phyloP scores from a whole-genome alignment of 805 yeast genomes.

The Priceomyces castillae region DNA sequence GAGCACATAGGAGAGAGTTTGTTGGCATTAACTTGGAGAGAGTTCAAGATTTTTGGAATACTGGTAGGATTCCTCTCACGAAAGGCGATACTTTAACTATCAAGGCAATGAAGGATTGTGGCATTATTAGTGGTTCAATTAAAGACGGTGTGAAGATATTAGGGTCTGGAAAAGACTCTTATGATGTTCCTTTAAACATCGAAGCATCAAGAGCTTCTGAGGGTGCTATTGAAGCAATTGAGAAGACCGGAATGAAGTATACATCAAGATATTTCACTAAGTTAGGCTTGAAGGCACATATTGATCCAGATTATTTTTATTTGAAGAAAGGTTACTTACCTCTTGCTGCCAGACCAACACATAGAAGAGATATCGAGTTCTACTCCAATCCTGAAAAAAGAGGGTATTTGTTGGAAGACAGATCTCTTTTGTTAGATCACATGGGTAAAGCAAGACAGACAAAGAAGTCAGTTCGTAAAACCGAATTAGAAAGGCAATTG shows the following conservation, averaged over 20 bases:
- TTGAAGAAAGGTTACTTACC: slow-evolving; percentile 78
- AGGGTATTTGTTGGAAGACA: slow-evolving; percentile 63
- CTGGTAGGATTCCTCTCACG: slow-evolving; percentile 58
- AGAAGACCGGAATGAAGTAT: slow-evolving; percentile 68
- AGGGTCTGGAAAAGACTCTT: slow-evolving; percentile 56
- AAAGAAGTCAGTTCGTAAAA: slow-evolving; percentile 26
- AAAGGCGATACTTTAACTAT: slow-evolving; percentile 69
- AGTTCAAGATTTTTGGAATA: slow-evolving; percentile 67
- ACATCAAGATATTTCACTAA: slow-evolving; percentile 64
- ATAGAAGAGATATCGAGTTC: slow-evolving; percentile 73
- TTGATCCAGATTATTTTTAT: slow-evolving; percentile 69
- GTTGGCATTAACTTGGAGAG: slow-evolving; percentile 63
- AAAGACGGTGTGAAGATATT: slow-evolving; percentile 80
- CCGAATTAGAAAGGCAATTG: slow-evolving; percentile 36
- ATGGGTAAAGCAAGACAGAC: slow-evolving; percentile 18
- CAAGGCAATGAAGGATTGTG: slow-evolving; percentile 69
- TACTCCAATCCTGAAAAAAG: slow-evolving; percentile 69
- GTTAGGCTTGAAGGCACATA: slow-evolving; percentile 70
- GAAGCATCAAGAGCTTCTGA: slow-evolving; percentile 82
- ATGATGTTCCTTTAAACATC: slow-evolving; percentile 61
- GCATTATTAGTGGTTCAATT: slow-evolving; percentile 68
- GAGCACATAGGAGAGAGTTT: slow-evolving; percentile 53
- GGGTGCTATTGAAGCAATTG: slow-evolving; percentile 72
- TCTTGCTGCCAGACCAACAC: slow-evolving; percentile 79
- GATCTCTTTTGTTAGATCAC: slow-evolving; percentile 38